Evolutionary conservation across 2,329 filamentous ascomycete genomes (phyloP).

Genomic region (Colletotrichum echinochloae): DNA sequence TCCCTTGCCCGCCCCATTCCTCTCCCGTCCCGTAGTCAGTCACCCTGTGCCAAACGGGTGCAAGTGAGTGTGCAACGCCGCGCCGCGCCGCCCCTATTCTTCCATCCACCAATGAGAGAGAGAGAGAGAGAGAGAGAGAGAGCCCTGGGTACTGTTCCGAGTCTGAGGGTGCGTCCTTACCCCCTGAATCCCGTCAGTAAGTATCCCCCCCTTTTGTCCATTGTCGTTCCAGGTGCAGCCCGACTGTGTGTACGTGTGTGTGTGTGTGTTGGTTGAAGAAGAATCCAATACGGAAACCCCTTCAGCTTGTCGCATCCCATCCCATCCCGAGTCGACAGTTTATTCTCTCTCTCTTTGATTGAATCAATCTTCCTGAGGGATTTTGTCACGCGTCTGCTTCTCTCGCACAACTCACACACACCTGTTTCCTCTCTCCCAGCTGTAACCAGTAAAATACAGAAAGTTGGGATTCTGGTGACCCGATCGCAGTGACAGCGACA

Average conservation of each 20-base stretch:
- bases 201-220: not conserved
- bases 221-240: constrained; percentile 1
- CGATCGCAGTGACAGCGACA: not conserved
- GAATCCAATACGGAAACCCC: constrained; percentile 3
- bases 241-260: too few relatives aligned
- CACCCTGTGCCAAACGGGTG: not conserved
- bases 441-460: not conserved
- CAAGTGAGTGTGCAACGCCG: constrained; percentile 15
- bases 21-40: not conserved
- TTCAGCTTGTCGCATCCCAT: not conserved
- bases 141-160: too few relatives aligned
- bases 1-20: not conserved
- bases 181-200: constrained; percentile 1
- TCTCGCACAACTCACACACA: not conserved
- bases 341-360: not conserved
- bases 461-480: not conserved
- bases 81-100: constrained; percentile 6
- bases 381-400: not conserved
- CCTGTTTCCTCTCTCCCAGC: not conserved
- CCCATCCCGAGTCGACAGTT: not conserved
- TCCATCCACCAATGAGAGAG: too few relatives aligned
- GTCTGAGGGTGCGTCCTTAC: not conserved
- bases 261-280: constrained; percentile 1
- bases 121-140: too few relatives aligned
- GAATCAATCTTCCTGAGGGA: not conserved